Evolutionary conservation across 805 yeast species (phyloP).

Genomic region (Candida taoyuanica): DNA sequence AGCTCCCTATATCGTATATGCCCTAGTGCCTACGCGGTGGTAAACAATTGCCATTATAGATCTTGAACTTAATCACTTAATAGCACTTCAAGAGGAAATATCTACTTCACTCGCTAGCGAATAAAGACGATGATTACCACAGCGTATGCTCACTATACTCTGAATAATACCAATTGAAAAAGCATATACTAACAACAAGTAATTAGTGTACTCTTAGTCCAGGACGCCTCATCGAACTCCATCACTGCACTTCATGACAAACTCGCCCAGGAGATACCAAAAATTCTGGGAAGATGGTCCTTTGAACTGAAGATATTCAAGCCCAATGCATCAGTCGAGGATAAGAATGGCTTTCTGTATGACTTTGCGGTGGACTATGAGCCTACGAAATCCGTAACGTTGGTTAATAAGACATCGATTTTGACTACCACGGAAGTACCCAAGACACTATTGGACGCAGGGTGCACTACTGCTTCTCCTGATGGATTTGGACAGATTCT

Average conservation of each 20-base stretch:
- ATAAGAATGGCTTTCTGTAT: slow-evolving; percentile 23
- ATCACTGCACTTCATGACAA: slow-evolving; percentile 68
- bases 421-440: slow-evolving; percentile 27
- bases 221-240: slow-evolving; percentile 50
- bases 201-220: slow-evolving; percentile 35
- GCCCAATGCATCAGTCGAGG: slow-evolving; percentile 39
- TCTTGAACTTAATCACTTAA: too few species aligned
- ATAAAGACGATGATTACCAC: too few species aligned
- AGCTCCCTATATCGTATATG: too few species aligned
- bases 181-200: background rate
- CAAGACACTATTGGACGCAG: slow-evolving; percentile 35
- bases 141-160: too few species aligned
- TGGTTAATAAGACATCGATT: slow-evolving; percentile 26
- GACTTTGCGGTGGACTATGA: slow-evolving; percentile 16
- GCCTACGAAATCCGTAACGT: slow-evolving; percentile 17
- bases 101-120: too few species aligned
- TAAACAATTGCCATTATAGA: too few species aligned
- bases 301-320: slow-evolving; percentile 65
- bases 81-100: too few species aligned
- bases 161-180: too few species aligned
- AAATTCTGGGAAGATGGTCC: slow-evolving; percentile 58
- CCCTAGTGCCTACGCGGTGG: too few species aligned
- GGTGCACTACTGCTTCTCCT: slow-evolving; percentile 50
- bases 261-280: slow-evolving; percentile 63
- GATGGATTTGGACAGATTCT: slow-evolving; percentile 56